Base-by-base conservation (phyloP, 306 rosid species). In the Vigna unguiculata region DNA sequence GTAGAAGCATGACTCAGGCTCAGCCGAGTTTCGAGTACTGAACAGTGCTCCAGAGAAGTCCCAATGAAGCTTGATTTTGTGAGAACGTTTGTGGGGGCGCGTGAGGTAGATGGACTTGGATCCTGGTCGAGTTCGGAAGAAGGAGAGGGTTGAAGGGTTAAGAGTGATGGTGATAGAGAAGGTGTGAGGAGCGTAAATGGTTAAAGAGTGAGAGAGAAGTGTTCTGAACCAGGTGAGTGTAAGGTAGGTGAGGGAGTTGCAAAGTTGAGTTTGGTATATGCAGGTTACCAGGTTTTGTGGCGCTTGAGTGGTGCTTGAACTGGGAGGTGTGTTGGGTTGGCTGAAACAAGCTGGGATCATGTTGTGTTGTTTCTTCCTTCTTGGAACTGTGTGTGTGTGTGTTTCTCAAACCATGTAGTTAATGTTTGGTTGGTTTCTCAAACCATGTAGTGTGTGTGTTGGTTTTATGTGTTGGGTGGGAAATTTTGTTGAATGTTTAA, bases 321-420 rank as follows among this genome's bases (percentile, higher is more conserved):
- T 85, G 74, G 90, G 47, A 41, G 83, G 64, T 28, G 87, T 49
- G 81, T 78, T 87, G 68, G 93, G 92, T 34, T 87, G 96, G 92
- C 91, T 87, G 88, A 92, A 92, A 82, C 97, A 92, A 65, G 85
- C 80, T 61, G 91, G 96, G 86, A 90, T 67, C 96, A 92, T 90
- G 55, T 74, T 81, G 75, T 79, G 75, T 36, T 79, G 75, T 34
- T 53, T 65, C 10, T 47, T 65, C 51, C 51, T 64, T 64, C 70
- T n/a, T 61, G 46, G n/a, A 62, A 20, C 6, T 17, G 54, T 40
- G 5, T 24, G 13, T 21, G 53, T 64, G 43, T 51, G 20, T 81
- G 76, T 65, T 86, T 54, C 84, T 74, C 80, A 83, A 68, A 57
- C 71, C 82, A 28, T 41, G 9, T 5, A 28, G 32, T 63, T 22